These are phyloP conservation scores for Pythium phragmiticola DNA, from an alignment of 352 stramenopile genomes.

Conservation along the genomic window DNA sequence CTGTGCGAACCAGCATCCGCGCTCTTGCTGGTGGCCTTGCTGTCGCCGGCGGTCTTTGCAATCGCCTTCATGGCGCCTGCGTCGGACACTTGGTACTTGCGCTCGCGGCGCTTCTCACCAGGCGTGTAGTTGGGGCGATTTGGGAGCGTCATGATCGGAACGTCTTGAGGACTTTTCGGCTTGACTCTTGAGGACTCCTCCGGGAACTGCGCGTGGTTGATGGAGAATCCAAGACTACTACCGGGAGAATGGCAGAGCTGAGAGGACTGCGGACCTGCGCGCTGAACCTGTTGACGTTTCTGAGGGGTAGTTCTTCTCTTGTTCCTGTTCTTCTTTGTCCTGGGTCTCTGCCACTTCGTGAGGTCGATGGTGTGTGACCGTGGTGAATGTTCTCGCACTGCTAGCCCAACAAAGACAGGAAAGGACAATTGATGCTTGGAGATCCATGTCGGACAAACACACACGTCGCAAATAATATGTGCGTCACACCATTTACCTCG, in stretches of 20 bases:
- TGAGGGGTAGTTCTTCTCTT: conserved; percentile 7
- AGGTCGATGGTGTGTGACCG: conserved; percentile 17
- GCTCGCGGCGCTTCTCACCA: conserved; percentile 40
- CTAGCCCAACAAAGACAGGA: neutral
- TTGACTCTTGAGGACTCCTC: conserved; percentile 11
- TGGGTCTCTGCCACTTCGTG: conserved; percentile 6
- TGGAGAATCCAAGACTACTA: conserved; percentile 26
- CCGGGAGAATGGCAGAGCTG: neutral
- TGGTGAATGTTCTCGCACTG: conserved; percentile 3
- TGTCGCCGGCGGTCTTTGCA: neutral
- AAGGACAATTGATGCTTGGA: neutral
- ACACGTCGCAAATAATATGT: conserved; percentile 18
- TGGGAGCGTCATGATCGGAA: conserved; percentile 52
- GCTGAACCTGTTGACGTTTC: conserved; percentile 1
- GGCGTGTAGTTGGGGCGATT: conserved; percentile 54
- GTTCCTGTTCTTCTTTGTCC: conserved; percentile 10
- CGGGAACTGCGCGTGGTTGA: conserved; percentile 15
- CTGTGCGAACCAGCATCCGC: neutral
- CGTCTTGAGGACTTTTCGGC: neutral
- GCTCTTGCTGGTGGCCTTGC: conserved; percentile 5
- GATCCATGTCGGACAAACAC: conserved; percentile 3
- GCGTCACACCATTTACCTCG: conserved; percentile 4
- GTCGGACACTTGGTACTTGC: conserved; percentile 25
- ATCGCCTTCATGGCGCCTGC: conserved; percentile 1
- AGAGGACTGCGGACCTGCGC: neutral